phyloP scores from a whole-genome alignment of 2,329 filamentous ascomycete genomes.

The Alternaria gaisen region DNA sequence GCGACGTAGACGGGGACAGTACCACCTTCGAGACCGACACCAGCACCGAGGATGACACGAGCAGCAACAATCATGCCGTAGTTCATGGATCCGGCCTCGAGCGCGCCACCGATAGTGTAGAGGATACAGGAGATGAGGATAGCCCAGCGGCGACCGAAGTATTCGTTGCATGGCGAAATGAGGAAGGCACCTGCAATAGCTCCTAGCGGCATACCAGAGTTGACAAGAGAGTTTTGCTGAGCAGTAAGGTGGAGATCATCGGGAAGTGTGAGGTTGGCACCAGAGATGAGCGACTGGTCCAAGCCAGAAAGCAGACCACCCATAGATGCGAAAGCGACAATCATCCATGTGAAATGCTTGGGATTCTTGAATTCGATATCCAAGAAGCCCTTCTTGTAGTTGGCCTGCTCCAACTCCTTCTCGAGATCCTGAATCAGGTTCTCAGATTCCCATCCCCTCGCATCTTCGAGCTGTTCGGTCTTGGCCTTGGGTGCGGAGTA shows the following conservation, averaged over 20 bases:
- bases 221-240: slow-evolving; percentile 70
- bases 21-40: slow-evolving; percentile 76
- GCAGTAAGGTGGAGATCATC: slow-evolving; percentile 63
- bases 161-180: slow-evolving; percentile 72
- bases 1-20: slow-evolving; percentile 79
- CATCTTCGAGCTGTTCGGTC: slow-evolving; percentile 44
- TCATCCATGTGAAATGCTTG: slow-evolving; percentile 71
- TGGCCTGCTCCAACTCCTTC: slow-evolving; percentile 48
- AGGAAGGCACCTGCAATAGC: slow-evolving; percentile 75
- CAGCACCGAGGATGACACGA: slow-evolving; percentile 73
- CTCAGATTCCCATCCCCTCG: slow-evolving; percentile 55
- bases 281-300: slow-evolving; percentile 76
- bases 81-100: slow-evolving; percentile 73
- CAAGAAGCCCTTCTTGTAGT: slow-evolving; percentile 56
- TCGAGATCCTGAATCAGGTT: slow-evolving; percentile 55
- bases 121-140: slow-evolving; percentile 75
- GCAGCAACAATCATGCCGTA: slow-evolving; percentile 76
- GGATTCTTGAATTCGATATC: slow-evolving; percentile 69
- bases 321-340: slow-evolving; percentile 78
- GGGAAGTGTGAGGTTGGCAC: slow-evolving; percentile 74
- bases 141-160: slow-evolving; percentile 71
- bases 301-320: slow-evolving; percentile 76
- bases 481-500: slow-evolving; percentile 44
- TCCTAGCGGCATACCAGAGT: slow-evolving; percentile 75
- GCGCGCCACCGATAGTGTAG: slow-evolving; percentile 74